These are phyloP conservation scores for Stagonosporopsis vannaccii DNA, from an alignment of 2,329 filamentous ascomycete genomes.

Conservation along the genomic window DNA sequence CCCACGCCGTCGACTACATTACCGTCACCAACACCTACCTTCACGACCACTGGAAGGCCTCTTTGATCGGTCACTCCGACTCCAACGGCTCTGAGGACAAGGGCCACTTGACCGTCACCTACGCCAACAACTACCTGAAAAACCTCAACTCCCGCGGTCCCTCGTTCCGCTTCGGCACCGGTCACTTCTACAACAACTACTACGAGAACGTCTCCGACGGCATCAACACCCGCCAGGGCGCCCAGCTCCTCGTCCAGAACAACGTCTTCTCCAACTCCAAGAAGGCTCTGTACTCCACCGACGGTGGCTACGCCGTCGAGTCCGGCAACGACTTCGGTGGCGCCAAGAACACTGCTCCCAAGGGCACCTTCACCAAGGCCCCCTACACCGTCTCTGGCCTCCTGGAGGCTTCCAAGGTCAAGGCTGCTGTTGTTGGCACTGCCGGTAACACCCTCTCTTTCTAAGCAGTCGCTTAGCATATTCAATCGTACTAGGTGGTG, in stretches of 20 bases:
- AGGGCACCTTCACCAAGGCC: constrained; percentile 43
- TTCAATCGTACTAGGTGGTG: neutral
- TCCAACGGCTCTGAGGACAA: constrained; percentile 65
- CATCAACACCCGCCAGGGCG: constrained; percentile 54
- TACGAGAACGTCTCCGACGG: constrained; percentile 49
- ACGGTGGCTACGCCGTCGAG: constrained; percentile 47
- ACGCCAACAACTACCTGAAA: constrained; percentile 70
- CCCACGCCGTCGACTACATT: constrained; percentile 68
- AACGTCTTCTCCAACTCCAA: constrained; percentile 47
- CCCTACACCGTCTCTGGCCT: constrained; percentile 46
- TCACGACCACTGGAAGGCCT: constrained; percentile 67
- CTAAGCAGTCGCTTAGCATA: constrained; percentile 18
- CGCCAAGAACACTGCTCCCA: constrained; percentile 40
- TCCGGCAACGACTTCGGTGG: constrained; percentile 51
- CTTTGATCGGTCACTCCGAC: constrained; percentile 67
- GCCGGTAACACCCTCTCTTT: constrained; percentile 51
- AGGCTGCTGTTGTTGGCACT: constrained; percentile 50
- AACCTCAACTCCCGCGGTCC: constrained; percentile 71
- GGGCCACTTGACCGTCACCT: constrained; percentile 69
- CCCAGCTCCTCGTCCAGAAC: constrained; percentile 54
- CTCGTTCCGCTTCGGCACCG: constrained; percentile 71
- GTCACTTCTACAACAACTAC: constrained; percentile 66
- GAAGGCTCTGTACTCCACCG: constrained; percentile 47
- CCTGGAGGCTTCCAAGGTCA: constrained; percentile 45
- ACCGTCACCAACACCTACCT: constrained; percentile 63